These are phyloP conservation scores for Blastobotrys petasosporus DNA, from an alignment of 1,139 yeast species.

Conservation along the genomic window DNA sequence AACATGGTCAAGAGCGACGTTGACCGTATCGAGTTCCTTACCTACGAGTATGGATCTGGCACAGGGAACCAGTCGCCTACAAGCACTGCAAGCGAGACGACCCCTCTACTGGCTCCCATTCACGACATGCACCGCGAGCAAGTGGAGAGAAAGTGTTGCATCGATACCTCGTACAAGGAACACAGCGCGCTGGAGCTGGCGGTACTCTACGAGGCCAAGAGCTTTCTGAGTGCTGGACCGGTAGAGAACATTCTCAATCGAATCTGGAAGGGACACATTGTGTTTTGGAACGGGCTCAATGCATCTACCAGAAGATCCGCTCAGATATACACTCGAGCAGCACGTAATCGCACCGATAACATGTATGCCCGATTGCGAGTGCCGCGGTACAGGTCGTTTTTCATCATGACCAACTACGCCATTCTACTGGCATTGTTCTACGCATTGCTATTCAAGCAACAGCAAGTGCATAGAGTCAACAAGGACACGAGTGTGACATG, in stretches of 20 bases:
- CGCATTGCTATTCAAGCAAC: conserved; percentile 21
- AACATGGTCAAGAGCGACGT: conserved; percentile 23
- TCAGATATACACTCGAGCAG: conserved; percentile 11
- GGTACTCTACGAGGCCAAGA: conserved; percentile 26
- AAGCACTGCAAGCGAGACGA: conserved; percentile 7
- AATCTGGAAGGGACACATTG: conserved; percentile 33
- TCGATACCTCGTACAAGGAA: conserved; percentile 16
- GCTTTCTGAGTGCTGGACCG: conserved; percentile 26
- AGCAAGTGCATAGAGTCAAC: conserved; percentile 1
- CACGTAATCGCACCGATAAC: conserved; percentile 5
- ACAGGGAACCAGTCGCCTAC: neutral
- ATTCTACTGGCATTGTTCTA: conserved; percentile 27
- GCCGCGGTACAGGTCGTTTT: conserved; percentile 29
- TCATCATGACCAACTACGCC: conserved; percentile 31
- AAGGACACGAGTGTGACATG: conserved; percentile 12
- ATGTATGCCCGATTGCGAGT: conserved; percentile 31
- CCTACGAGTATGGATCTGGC: conserved; percentile 22
- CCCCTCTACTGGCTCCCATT: conserved; percentile 14
- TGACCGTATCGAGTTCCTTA: conserved; percentile 26
- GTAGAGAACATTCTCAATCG: conserved; percentile 27
- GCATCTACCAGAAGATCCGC: conserved; percentile 25
- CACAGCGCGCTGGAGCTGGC: conserved; percentile 30
- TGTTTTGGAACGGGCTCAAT: conserved; percentile 32
- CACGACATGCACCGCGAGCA: conserved; percentile 4
- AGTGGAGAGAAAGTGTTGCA: conserved; percentile 10